These are phyloP conservation scores for Betula pendula DNA, from an alignment of 306 rosid genomes.

Conservation along the genomic window DNA sequence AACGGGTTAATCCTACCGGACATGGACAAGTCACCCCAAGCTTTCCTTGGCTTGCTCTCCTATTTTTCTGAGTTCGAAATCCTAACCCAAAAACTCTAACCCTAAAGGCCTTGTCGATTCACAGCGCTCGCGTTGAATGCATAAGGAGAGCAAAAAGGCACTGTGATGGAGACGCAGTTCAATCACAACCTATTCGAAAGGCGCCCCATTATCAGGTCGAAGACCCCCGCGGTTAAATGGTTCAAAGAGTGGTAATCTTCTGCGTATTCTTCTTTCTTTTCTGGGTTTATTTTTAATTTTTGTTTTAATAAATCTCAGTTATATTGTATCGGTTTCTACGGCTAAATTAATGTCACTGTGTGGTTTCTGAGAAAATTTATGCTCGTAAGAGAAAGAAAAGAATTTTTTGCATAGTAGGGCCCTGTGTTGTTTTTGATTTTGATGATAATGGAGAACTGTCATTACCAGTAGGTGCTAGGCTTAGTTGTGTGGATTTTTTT, in stretches of 20 bases:
- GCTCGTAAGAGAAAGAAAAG: background rate
- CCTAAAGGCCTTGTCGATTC: background rate
- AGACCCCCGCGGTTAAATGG: conserved; percentile 80
- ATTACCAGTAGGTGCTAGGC: background rate
- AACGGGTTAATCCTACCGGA: background rate
- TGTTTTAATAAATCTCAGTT: background rate
- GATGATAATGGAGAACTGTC: background rate
- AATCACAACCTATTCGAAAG: conserved; percentile 59
- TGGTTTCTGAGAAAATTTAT: background rate
- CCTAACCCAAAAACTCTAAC: conserved; percentile 15
- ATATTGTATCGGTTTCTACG: background rate
- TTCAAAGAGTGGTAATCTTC: conserved; percentile 62
- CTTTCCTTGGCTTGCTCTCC: conserved; percentile 5
- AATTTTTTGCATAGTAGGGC: background rate
- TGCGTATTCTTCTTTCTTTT: background rate
- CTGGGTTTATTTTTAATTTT: background rate
- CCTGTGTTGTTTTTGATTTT: background rate
- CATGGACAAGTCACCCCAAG: conserved; percentile 22
- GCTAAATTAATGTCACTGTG: conserved; percentile 8
- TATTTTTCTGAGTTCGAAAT: conserved; percentile 4
- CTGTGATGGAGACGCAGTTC: conserved; percentile 75
- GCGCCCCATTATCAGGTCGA: conserved; percentile 67
- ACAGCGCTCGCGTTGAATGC: conserved; percentile 5
- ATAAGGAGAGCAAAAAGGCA: background rate
- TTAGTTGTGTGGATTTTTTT: background rate